phyloP scores from a whole-genome alignment of 2,329 filamentous ascomycete genomes.

The Xylaria sp. region DNA sequence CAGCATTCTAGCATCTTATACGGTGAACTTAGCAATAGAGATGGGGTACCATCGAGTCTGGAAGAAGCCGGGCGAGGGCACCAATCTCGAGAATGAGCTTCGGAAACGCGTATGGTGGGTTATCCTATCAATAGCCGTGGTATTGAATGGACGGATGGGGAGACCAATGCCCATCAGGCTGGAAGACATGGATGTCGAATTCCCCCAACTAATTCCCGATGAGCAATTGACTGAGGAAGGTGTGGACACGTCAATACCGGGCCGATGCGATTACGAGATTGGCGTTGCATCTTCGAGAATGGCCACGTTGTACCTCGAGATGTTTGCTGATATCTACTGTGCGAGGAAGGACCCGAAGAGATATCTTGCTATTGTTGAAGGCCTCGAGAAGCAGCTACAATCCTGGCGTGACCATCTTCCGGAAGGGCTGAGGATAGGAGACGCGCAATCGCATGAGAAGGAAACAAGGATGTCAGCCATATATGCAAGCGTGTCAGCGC shows the following conservation, averaged over 20 bases:
- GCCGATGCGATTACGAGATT: conserved; percentile 74
- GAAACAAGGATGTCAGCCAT: conserved; percentile 63
- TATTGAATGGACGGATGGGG: conserved; percentile 80
- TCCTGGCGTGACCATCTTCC: conserved; percentile 74
- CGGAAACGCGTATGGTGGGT: conserved; percentile 83
- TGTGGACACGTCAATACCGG: conserved; percentile 63
- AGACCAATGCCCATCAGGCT: conserved; percentile 78
- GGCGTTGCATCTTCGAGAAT: conserved; percentile 74
- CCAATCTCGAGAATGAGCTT: conserved; percentile 76
- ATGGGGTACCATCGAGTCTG: conserved; percentile 79
- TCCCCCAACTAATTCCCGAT: conserved; percentile 78
- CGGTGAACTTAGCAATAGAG: conserved; percentile 77
- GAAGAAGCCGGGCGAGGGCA: conserved; percentile 59
- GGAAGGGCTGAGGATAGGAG: conserved; percentile 64
- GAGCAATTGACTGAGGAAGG: conserved; percentile 74
- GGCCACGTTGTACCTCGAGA: conserved; percentile 74
- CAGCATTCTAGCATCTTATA: conserved; percentile 72
- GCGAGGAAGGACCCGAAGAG: conserved; percentile 70
- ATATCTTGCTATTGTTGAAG: conserved; percentile 72
- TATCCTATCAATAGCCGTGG: conserved; percentile 72
- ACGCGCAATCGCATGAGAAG: conserved; percentile 54
- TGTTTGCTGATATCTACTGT: conserved; percentile 81
- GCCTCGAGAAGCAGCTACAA: conserved; percentile 72
- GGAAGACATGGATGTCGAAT: conserved; percentile 82
- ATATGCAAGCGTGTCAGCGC: conserved; percentile 63